Base-by-base conservation (phyloP, 2,329 filamentous ascomycete genomes). In the Dissoconium aciculare region DNA sequence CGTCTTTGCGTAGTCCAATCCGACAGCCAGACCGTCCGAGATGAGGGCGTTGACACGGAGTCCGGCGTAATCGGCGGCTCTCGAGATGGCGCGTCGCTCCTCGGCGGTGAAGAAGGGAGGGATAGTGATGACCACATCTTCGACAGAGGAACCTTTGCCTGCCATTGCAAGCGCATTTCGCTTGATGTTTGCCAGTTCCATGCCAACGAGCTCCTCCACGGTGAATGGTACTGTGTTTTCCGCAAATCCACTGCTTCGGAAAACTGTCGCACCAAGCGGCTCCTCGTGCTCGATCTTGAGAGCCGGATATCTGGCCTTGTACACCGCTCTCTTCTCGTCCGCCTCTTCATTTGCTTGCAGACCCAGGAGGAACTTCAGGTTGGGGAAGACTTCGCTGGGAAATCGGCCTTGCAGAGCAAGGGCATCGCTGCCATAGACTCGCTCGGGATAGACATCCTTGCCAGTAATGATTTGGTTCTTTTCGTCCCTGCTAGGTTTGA, bases 121-220 rank as follows among this genome's bases (percentile, higher is more conserved):
- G 27, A 93, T 69, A 0, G 89, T 93, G 43, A 98, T 73, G 37
- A 98, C 85, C 24, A 76, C 73, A 40, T 92, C 84, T 34, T 74
- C 75, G 28, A 95, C 72, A 34, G 64, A 64, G 31, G 69, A 74
- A 12, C 73, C 79, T 37, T 79, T 72, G 16, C 82, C 84, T 35
- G 85, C 84, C 47, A 92, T 59, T 27, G 63, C 60, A 60, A 94
- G 83, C 10, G 89, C 89, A 49, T 94, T 95, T 53, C 74, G 74
- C 54, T 78, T 79, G 45, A 95, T 74, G 56, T 82, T 89, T 63
- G 91, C 81, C 42, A 98, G 66, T 60, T 95, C 75, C 89, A 98
- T 98, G 28, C 85, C 85, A 51, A 98, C 59, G 42, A 98, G 66
- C 60, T 98, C 89, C 60, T 98, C 89, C 0, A 95, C 77, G 47